These are phyloP conservation scores for Arabidopsis thaliana DNA, from an alignment of 345 rosid genomes.

Conservation along the genomic window DNA sequence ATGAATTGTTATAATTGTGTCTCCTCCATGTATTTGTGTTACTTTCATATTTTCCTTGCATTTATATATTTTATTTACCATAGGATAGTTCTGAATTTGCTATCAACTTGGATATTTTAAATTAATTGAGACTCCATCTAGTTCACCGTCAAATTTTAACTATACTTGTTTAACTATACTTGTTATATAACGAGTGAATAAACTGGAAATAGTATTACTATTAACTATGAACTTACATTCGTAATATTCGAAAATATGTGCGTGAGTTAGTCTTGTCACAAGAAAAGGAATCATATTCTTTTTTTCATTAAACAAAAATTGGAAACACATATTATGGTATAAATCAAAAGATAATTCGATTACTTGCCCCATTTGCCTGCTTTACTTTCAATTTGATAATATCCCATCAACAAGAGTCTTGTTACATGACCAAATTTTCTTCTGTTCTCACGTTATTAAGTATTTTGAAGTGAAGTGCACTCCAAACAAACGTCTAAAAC, in stretches of 20 bases:
- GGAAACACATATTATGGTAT: not conserved
- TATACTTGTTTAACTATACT: too few species aligned
- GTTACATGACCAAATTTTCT: not conserved
- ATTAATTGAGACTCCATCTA: too few species aligned
- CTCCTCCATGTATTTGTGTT: not conserved
- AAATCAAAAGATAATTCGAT: slow-evolving; percentile 8
- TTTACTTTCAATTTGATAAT: slow-evolving; percentile 32
- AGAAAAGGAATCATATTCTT: not conserved
- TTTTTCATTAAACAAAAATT: not conserved
- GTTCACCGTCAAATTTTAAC: too few species aligned
- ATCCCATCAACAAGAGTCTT: slow-evolving; percentile 4
- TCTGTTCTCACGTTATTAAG: slow-evolving; percentile 12
- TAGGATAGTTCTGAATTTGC: not conserved
- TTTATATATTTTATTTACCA: not conserved
- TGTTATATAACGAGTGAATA: too few species aligned
- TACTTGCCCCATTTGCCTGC: slow-evolving; percentile 25
- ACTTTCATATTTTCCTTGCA: not conserved
- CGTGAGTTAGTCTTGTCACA: not conserved
- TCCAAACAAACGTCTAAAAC: slow-evolving; percentile 18
- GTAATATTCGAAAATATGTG: not conserved
- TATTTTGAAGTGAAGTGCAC: slow-evolving; percentile 32
- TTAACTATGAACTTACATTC: not conserved
- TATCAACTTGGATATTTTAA: not conserved
- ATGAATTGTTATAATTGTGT: not conserved
- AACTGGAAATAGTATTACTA: too few species aligned